phyloP scores from a whole-genome alignment of 139 green algal species.

The Nannochloris sp. region DNA sequence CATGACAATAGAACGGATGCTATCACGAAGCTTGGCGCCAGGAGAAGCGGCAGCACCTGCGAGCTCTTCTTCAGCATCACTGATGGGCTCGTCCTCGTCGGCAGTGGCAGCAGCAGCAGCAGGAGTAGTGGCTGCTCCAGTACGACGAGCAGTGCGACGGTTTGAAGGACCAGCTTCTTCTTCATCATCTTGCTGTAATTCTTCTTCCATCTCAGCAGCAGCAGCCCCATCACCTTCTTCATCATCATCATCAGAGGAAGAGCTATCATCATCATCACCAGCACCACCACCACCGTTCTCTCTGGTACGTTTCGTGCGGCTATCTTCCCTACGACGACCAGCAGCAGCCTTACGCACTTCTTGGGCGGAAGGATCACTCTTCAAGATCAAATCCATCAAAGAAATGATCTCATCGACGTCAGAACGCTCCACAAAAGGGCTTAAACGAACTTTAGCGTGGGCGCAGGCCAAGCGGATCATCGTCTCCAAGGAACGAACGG shows the following conservation, averaged over 20 bases:
- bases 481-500: slow-evolving; percentile 83
- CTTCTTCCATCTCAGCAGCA: neutral
- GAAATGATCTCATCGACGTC: slow-evolving; percentile 30
- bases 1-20: slow-evolving; percentile 7
- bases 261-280: neutral
- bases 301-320: neutral
- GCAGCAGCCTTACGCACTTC: neutral
- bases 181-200: neutral
- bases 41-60: neutral
- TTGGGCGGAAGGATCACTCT: slow-evolving; percentile 24
- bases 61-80: slow-evolving; percentile 17
- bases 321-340: neutral
- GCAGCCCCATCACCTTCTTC: neutral
- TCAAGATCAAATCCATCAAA: slow-evolving; percentile 29
- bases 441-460: slow-evolving; percentile 71
- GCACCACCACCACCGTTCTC: neutral
- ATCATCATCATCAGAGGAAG: slow-evolving; percentile 1
- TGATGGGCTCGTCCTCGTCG: slow-evolving; percentile 20
- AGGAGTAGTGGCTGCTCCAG: neutral
- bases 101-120: neutral
- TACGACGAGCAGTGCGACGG: neutral
- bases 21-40: neutral
- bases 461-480: slow-evolving; percentile 94
- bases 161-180: too few species aligned
- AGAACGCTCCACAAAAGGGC: slow-evolving; percentile 16